Evolutionary conservation across 1,284 basidiomycete genomes (phyloP), one percentile per base, ranked within the genome.

Genomic region (Grifola frondosa): DNA sequence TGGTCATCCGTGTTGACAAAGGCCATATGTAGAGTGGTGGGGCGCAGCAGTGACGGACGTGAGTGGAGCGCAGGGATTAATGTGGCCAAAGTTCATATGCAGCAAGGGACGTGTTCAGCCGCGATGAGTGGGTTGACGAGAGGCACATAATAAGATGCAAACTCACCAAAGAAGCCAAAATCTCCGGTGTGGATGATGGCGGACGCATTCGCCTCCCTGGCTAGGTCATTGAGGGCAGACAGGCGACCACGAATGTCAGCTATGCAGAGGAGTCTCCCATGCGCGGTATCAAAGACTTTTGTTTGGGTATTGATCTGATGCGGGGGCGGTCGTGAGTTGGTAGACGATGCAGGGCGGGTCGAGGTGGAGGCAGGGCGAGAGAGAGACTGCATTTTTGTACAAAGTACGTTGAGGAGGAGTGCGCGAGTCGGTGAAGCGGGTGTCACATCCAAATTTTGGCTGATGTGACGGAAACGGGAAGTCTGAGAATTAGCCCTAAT

Each of bases 151-250:
- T 13, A 10, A 26, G 29, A 19, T 9, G 20, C 9, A 19, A 15
- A 67, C 80, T 48, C 49, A 88, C 88, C 88, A 67, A 97, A 97
- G 69, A 99, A 97, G 45, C 97, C 97, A 84, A 99, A 99, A 74
- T 99, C 97, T 44, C 97, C 97, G 0, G 95, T 97, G 67, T 99
- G 96, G 51, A 99, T 91, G 65, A 99, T 88, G 16, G 94, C 96
- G 48, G 87, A 81, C n/a, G 92, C 93, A 60, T 88, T 85, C 44
- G 81, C 82, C 59, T 97, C 92, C 40, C 85, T 75, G 24, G 95
- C 95, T 46, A 97, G 83, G 62, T 91, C 81, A 67, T 97, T 98
- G 61, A 99, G 79, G 41, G 81, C 81, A 44, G 89, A 91, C 49
- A 93, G 76, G 50, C 85, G 77, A 46, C 94, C 94, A 56, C 94